These are phyloP conservation scores for Ceratocystis colombiana DNA, from an alignment of 2,329 filamentous ascomycete genomes.

Conservation along the genomic window DNA sequence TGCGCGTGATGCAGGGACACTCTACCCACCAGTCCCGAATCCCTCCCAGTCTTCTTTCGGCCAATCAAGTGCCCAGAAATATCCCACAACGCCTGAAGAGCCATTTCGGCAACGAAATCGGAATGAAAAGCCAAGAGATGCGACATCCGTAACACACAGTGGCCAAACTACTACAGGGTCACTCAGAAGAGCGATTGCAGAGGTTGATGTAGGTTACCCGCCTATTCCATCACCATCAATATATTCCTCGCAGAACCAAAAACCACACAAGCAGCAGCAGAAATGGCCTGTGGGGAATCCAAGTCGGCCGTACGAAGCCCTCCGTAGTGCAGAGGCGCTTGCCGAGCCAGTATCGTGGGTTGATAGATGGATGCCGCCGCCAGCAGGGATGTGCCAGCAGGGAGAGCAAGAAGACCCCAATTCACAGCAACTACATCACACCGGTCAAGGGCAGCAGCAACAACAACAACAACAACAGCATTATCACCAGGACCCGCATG, in stretches of 20 bases:
- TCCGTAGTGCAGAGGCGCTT: conserved; percentile 20
- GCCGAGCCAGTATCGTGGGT: conserved; percentile 23
- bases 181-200: conserved; percentile 13
- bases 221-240: conserved; percentile 22
- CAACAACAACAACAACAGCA: background rate
- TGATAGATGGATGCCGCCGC: conserved; percentile 24
- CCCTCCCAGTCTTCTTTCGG: background rate
- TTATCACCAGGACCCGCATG: background rate
- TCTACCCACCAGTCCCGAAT: conserved; percentile 10
- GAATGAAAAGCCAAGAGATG: background rate
- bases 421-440: too few species aligned
- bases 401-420: background rate
- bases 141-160: background rate
- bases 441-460: background rate
- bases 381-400: background rate
- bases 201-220: conserved; percentile 19
- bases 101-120: background rate
- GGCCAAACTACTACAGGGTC: background rate
- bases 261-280: background rate
- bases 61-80: too few species aligned
- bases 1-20: background rate
- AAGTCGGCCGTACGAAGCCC: conserved; percentile 19
- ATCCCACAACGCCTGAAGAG: too few species aligned
- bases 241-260: conserved; percentile 19
- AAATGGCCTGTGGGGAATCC: background rate